These are phyloP conservation scores for Stemphylium lycopersici DNA, from an alignment of 2,329 filamentous ascomycete genomes.

Conservation along the genomic window DNA sequence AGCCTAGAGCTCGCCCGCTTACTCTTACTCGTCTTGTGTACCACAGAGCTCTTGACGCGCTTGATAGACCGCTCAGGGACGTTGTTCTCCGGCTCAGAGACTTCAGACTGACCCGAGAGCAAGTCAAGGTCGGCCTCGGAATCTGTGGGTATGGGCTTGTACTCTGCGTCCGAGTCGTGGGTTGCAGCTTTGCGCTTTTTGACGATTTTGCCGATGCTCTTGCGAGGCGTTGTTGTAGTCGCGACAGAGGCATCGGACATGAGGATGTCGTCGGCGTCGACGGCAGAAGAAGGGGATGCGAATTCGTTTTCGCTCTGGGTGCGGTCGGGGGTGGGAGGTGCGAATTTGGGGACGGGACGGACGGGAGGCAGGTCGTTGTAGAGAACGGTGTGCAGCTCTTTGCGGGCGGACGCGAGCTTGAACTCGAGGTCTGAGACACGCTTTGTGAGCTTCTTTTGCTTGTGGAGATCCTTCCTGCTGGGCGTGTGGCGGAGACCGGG, in stretches of 20 bases:
- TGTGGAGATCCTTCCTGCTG: slow-evolving; percentile 63
- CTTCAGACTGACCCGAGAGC: slow-evolving; percentile 7
- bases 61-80: slow-evolving; percentile 19
- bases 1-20: slow-evolving; percentile 21
- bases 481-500: slow-evolving; percentile 53
- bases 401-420: slow-evolving; percentile 62
- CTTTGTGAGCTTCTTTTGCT: slow-evolving; percentile 63
- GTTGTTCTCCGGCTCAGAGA: slow-evolving; percentile 24
- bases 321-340: slow-evolving; percentile 35
- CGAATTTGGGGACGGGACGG: slow-evolving; percentile 43
- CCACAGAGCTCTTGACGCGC: slow-evolving; percentile 19
- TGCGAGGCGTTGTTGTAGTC: neutral
- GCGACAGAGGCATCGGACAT: slow-evolving; percentile 19
- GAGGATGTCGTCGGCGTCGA: slow-evolving; percentile 22
- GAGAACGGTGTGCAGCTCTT: slow-evolving; percentile 59
- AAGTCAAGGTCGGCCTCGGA: slow-evolving; percentile 28
- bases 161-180: slow-evolving; percentile 36
- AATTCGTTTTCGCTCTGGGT: slow-evolving; percentile 35
- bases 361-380: slow-evolving; percentile 50
- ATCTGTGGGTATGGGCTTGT: slow-evolving; percentile 35
- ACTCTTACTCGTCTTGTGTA: slow-evolving; percentile 18
- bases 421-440: slow-evolving; percentile 66
- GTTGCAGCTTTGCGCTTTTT: slow-evolving; percentile 50
- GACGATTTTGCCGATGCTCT: slow-evolving; percentile 28
- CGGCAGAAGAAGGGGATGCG: slow-evolving; percentile 20